Percentiles rank a stretch among this genome's conserved stretches.
Evolutionary conservation across 495 filamentous ascomycete genomes (phyloP).

Genomic region (Hypoxylon lienhwacheense): DNA sequence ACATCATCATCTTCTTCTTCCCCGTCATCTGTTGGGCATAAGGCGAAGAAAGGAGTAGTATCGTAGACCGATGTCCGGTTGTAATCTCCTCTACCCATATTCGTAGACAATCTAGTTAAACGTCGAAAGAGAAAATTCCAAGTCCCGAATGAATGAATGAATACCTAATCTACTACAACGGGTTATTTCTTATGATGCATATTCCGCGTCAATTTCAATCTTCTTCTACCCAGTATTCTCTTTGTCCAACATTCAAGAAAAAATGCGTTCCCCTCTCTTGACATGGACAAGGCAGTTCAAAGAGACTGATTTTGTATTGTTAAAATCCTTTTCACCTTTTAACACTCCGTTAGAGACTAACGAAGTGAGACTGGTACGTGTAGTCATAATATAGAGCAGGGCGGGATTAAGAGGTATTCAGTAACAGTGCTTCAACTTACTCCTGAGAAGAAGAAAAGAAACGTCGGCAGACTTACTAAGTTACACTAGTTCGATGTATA

Average conservation of each 20-base stretch:
- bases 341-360: not conserved
- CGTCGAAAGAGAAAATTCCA: no score
- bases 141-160: no score
- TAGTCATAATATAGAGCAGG: no score
- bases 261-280: not conserved
- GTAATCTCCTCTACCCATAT: not conserved
- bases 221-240: not conserved
- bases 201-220: not conserved
- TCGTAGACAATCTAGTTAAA: not conserved
- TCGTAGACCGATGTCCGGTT: constrained; percentile 11
- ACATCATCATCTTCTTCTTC: constrained; percentile 28
- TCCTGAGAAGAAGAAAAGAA: no score
- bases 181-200: not conserved
- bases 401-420: no score
- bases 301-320: constrained; percentile 6
- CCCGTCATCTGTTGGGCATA: constrained; percentile 21
- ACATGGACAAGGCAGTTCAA: not conserved
- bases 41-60: constrained; percentile 26
- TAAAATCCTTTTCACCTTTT: not conserved
- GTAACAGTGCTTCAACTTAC: no score
- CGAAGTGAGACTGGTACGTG: no score
- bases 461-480: no score
- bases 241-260: constrained; percentile 2
- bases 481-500: no score
- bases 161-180: no score